Evolutionary conservation across 2,329 filamentous ascomycete genomes (phyloP), one percentile per base, ranked within the genome.

Genomic region (Sporothrix humicola): DNA sequence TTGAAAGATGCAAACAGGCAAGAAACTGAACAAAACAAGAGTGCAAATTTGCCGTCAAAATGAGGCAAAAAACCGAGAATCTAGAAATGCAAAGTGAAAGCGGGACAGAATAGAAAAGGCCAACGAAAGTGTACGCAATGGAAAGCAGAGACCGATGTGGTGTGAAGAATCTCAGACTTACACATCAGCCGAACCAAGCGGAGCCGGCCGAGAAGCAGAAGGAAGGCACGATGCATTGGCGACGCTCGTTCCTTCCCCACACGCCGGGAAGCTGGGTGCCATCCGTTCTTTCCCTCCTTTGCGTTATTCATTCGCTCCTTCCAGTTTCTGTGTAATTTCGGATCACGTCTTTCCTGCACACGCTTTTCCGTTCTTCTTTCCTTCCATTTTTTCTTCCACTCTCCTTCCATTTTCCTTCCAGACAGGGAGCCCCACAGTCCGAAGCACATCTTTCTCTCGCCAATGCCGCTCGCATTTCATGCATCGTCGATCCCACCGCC

Each of bases 151-250:
- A 7, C 31, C 31, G 6, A 1, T 58, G 56, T 23, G 26, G 48
- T n/a, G 26, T 20, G 48, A 37, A 56, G 26, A 37, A 54, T 66
- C 63, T 66, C 63, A 50, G 63, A 66, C 63, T 48, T 26, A 54
- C 2, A 69, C 17, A 69, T 69, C 48, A 69, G 66, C 66, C 66
- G 66, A 69, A 54, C 66, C 66, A 69, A 69, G 26, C 17, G 66
- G 26, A 48, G 9, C n/a, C 26, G 48, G 48, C 44, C 26, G 23
- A 54, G 65, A 31, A 17, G 12, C 13, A 7, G 48, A 66, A 54
- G 8, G 23, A 15, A 52, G 23, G 26, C 13, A 26, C 23, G 56
- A 58, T 58, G 56, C 56, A 54, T 23, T 54, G 17, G 56, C 26
- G 0, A 59, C 56, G 20, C 23, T 59, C 56, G 56, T 8, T 59